Conservation (phyloP, 257 asterid species). For the Gentiana dahurica region DNA sequence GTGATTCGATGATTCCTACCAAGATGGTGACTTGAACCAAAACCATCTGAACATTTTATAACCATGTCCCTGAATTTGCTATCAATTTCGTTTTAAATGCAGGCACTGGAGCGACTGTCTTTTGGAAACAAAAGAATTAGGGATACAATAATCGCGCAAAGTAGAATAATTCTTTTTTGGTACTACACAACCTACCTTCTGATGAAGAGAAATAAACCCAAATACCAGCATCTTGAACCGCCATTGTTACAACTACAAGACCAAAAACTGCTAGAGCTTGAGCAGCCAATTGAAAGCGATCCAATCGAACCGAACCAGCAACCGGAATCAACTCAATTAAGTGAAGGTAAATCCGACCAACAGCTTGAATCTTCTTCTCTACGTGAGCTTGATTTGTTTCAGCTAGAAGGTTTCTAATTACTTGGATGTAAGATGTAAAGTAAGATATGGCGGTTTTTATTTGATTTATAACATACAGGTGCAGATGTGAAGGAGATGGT, state of each 20-base stretch:
- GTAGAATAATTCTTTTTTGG: conserved; percentile 79
- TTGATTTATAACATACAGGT: conserved; percentile 79
- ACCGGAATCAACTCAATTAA: conserved; percentile 38
- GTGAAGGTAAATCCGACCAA: conserved; percentile 78
- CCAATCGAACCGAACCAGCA: conserved; percentile 27
- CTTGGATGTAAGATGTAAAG: conserved; percentile 36
- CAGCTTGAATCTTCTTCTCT: conserved; percentile 57
- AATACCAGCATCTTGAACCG: conserved; percentile 67
- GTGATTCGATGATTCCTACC: no score
- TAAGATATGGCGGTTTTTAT: conserved; percentile 43
- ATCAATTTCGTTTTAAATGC: conserved; percentile 8
- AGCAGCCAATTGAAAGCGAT: conserved; percentile 36
- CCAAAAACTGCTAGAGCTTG: conserved; percentile 26
- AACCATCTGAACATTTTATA: no score
- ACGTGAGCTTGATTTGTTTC: conserved; percentile 70
- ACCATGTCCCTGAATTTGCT: background rate
- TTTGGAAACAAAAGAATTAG: conserved; percentile 66
- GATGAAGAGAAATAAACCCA: conserved; percentile 87
- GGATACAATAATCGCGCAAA: conserved; percentile 72
- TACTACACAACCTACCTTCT: conserved; percentile 80
- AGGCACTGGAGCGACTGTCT: conserved; percentile 82
- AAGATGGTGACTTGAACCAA: no score
- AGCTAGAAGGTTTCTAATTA: conserved; percentile 74
- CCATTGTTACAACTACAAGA: conserved; percentile 38
- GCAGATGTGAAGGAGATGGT: conserved; percentile 34